Evolutionary conservation across 2,329 filamentous ascomycete genomes (phyloP), one percentile per base, ranked within the genome.

Genomic region (Cercospora nicotianae): DNA sequence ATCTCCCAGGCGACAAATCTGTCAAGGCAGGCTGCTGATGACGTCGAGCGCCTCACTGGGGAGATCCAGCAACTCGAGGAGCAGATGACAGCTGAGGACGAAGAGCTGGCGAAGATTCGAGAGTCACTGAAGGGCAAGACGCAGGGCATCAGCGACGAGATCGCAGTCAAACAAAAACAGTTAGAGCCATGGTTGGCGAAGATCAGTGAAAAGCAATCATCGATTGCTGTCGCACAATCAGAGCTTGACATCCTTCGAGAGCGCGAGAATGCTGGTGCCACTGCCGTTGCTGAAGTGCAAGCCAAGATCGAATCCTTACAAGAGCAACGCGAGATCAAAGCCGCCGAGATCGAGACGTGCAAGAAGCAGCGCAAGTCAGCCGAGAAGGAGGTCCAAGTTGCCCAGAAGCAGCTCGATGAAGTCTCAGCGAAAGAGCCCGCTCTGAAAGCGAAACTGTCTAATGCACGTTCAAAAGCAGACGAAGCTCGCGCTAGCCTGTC

Each of bases 151-250:
- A 98, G 94, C 0, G 93, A 99, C 74, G 87, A 97, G 76, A 98
- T 99, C 73, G 89, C 93, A 0, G 86, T 85, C 4, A 97, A 97
- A 81, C 95, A 99, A 77, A 97, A 96, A 80, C 90, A 92, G 0
- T 84, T 99, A 10, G 94, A 98, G 80, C 95, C 95, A 0, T 99
- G 95, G 95, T 94, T 91, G 73, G 93, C 93, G 72, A 98, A 95
- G 81, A 94, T 99, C 82, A 97, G 95, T 79, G 91, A 97, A 77
- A 98, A 97, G 79, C 91, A 95, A 76, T 97, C 94, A 0, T 89
- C 91, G 3, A 96, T 97, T 72, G 94, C 94, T 3, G 94, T 99
- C 10, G 93, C 95, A 1, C 92, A 97, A 78, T 97, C 93, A 79
- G 94, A 99, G 79, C 87, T 98, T 73, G 90, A 93, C 68, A 98